Evolutionary conservation across 2,329 filamentous ascomycete genomes (phyloP), one percentile per base, ranked within the genome.

Genomic region (Penicillium sclerotigenum): DNA sequence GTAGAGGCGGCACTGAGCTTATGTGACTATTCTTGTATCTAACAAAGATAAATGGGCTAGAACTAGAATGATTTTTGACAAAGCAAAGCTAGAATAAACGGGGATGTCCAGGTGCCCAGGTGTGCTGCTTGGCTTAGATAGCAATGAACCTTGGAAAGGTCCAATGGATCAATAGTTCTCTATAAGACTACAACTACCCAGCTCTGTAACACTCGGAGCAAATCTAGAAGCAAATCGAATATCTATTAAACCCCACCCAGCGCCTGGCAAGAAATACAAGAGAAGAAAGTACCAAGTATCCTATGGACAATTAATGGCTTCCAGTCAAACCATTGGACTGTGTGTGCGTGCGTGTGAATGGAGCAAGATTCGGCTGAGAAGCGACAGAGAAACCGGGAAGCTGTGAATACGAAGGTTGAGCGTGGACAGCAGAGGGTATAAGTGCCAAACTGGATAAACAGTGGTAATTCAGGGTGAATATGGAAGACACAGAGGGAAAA

Each of bases 361-460:
- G 48, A 48, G 53, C 42, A 54, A 47, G 42, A 22, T 47, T 54
- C 38, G n/a, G 24, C 13, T 8, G 43, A 20, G 48, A 20, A 47
- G 41, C 47, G 4, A 43, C 18, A 20, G n/a, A 14, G 24, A 48
- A 49, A 47, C 40, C 47, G 52, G 46, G 43, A 34, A 38, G 37
- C 29, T 51, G 48, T 14, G 28, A 34, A 51, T 51, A 52, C 47
- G 38, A 54, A 43, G 33, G 18, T 40, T 36, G 41, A 52, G 38
- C 33, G 18, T 42, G 28, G 49, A 55, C 42, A 51, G 47, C 47
- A 58, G 36, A 59, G 59, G 60, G 61, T 63, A 63, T 63, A 62
- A 56, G 56, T 58, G 56, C 48, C 48, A 42, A 52, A 52, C 33
- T 41, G 46, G 40, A 49, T 43, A 42, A 41, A 52, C 28, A 34